Percentiles rank a stretch among this genome's conserved stretches.
Conservation (phyloP, 176 grass and related monocot genomes). For the Lolium rigidum region DNA sequence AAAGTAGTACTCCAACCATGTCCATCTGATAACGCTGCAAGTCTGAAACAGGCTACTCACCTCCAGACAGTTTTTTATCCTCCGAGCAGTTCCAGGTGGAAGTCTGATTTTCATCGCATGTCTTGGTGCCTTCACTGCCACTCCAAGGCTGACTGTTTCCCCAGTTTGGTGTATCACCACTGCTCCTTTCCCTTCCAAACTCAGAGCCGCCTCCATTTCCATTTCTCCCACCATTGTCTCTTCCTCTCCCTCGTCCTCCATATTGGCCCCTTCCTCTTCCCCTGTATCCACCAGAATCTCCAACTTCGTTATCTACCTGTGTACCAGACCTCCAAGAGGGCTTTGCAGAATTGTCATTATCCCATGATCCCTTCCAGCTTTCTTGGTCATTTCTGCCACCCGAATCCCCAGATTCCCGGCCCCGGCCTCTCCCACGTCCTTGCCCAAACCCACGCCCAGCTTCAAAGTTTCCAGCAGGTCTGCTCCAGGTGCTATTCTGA, state of each 20-base stretch:
- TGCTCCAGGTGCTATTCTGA: conserved; percentile 54
- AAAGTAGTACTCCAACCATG: neutral
- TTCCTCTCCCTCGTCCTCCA: conserved; percentile 57
- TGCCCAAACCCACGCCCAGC: conserved; percentile 51
- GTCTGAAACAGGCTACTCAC: conserved; percentile 33
- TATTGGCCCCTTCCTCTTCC: conserved; percentile 59
- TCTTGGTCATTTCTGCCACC: conserved; percentile 45
- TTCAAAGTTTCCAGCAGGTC: conserved; percentile 47
- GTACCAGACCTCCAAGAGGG: conserved; percentile 50
- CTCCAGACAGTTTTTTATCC: conserved; percentile 44
- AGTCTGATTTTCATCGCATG: conserved; percentile 46
- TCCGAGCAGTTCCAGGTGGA: conserved; percentile 46
- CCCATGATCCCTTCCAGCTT: conserved; percentile 49
- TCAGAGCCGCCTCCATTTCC: conserved; percentile 37
- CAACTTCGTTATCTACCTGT: conserved; percentile 39
- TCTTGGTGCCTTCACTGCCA: conserved; percentile 40
- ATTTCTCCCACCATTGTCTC: conserved; percentile 42
- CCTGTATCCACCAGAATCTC: conserved; percentile 47
- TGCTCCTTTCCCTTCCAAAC: conserved; percentile 47
- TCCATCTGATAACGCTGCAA: conserved; percentile 6
- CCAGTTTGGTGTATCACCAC: conserved; percentile 40
- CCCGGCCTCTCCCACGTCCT: conserved; percentile 46
- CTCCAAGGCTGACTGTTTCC: conserved; percentile 43
- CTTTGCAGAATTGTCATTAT: conserved; percentile 42
- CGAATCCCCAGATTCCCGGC: conserved; percentile 41